A percentile compares a stretch with the other conserved stretches of the same genome.
Evolutionary conservation across 495 filamentous ascomycete species (phyloP).

Genomic region (Aspergillus bertholletiae): DNA sequence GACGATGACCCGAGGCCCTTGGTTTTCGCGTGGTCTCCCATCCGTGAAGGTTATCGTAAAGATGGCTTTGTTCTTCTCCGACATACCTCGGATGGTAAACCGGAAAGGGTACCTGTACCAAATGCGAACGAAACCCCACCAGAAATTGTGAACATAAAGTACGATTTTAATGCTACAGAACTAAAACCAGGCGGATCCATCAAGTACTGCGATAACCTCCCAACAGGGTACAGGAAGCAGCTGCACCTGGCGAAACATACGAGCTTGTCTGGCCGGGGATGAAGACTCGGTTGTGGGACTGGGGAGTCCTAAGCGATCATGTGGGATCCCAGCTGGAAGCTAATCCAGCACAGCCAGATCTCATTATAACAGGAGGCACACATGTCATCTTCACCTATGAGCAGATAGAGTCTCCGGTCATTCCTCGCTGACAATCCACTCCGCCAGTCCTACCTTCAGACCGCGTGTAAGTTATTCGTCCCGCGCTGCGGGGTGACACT

Average conservation of each 20-base stretch:
- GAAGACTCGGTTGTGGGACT: neutral
- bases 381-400: neutral
- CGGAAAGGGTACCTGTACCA: neutral
- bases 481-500: neutral
- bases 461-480: neutral
- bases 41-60: neutral
- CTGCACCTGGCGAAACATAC: neutral
- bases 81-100: neutral
- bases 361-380: neutral
- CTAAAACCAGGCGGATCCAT: neutral
- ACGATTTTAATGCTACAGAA: neutral
- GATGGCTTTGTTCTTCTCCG: neutral
- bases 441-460: neutral
- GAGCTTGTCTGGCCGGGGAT: neutral
- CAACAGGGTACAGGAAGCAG: neutral
- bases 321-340: neutral
- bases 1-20: neutral
- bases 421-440: neutral
- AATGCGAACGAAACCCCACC: neutral
- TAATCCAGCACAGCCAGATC: neutral
- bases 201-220: neutral
- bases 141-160: neutral
- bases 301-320: neutral
- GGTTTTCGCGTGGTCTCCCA: neutral
- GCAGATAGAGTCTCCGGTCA: neutral